Evolutionary conservation across 441 rosid species (phyloP).

Genomic region (Macaranga tanarius): DNA sequence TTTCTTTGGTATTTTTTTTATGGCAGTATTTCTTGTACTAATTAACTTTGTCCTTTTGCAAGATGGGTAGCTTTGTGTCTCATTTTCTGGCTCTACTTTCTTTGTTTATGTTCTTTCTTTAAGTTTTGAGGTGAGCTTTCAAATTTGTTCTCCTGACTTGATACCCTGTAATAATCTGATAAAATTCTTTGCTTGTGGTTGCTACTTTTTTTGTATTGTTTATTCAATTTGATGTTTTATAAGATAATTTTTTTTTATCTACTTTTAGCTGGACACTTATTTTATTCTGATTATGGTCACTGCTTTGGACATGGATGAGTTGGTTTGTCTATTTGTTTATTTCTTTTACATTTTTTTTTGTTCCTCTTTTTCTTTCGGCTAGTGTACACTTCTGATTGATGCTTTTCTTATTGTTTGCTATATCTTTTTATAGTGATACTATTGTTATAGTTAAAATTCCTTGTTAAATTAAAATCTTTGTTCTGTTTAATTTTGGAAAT

Average conservation of each 20-base stretch:
- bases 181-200: slow-evolving; percentile 18
- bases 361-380: background rate
- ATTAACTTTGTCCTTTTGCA: slow-evolving; percentile 23
- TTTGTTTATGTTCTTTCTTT: slow-evolving; percentile 19
- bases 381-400: background rate
- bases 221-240: slow-evolving; percentile 2
- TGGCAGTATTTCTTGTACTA: background rate
- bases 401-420: background rate
- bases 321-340: background rate
- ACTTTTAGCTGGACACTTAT: background rate
- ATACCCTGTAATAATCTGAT: slow-evolving; percentile 5
- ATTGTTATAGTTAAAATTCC: background rate
- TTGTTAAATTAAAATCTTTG: background rate
- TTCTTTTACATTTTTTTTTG: background rate
- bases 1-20: too few relatives aligned
- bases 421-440: background rate
- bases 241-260: background rate
- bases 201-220: slow-evolving; percentile 10
- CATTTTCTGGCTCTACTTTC: slow-evolving; percentile 25
- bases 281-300: slow-evolving; percentile 7
- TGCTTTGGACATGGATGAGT: slow-evolving; percentile 18
- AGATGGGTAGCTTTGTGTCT: slow-evolving; percentile 26
- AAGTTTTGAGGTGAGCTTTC: slow-evolving; percentile 33
- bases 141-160: slow-evolving; percentile 2
- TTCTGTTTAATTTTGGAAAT: slow-evolving; percentile 14